Percentiles rank a stretch among this genome's conserved stretches.
These are phyloP conservation scores for Neoascochyta sp. DNA, from an alignment of 2,329 filamentous ascomycete species.

Conservation along the genomic window DNA sequence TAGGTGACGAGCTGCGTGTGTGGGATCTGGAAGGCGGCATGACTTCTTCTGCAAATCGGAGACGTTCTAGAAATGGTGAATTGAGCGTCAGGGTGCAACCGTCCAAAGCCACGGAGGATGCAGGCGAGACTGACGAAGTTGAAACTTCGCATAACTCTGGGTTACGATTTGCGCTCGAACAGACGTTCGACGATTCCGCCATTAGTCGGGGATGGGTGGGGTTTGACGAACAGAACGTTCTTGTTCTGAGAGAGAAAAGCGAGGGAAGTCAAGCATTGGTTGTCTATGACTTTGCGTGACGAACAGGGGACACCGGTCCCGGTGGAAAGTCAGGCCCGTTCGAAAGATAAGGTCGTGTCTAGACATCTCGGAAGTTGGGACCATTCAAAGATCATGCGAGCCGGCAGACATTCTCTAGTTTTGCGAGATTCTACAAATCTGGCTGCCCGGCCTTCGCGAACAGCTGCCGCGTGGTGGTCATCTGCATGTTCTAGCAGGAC, in stretches of 20 bases:
- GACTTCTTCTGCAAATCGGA: conserved; percentile 43
- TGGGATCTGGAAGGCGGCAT: conserved; percentile 83
- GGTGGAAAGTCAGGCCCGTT: too few species aligned
- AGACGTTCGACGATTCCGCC: conserved; percentile 39
- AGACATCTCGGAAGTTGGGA: too few species aligned
- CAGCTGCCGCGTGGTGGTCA: too few species aligned
- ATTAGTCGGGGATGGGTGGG: conserved; percentile 65
- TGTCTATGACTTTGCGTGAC: conserved; percentile 82
- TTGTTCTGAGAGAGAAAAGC: conserved; percentile 70
- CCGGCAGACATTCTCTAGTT: too few species aligned
- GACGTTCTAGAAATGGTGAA: conserved; percentile 43
- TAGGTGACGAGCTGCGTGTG: conserved; percentile 66
- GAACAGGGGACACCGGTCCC: too few species aligned
- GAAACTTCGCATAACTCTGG: conserved; percentile 25
- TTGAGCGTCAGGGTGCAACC: conserved; percentile 54
- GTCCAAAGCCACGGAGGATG: conserved; percentile 24
- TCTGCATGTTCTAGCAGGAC: too few species aligned
- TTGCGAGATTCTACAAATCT: too few species aligned
- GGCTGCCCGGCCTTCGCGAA: too few species aligned
- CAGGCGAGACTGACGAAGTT: conserved; percentile 19
- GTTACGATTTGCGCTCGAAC: conserved; percentile 34
- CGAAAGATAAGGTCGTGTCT: too few species aligned
- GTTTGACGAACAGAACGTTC: conserved; percentile 90
- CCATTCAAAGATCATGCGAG: too few species aligned
- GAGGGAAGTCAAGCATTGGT: conserved; percentile 69